Evolutionary conservation across 179 eudicot species (phyloP).

Genomic region (Beta lomatogona): DNA sequence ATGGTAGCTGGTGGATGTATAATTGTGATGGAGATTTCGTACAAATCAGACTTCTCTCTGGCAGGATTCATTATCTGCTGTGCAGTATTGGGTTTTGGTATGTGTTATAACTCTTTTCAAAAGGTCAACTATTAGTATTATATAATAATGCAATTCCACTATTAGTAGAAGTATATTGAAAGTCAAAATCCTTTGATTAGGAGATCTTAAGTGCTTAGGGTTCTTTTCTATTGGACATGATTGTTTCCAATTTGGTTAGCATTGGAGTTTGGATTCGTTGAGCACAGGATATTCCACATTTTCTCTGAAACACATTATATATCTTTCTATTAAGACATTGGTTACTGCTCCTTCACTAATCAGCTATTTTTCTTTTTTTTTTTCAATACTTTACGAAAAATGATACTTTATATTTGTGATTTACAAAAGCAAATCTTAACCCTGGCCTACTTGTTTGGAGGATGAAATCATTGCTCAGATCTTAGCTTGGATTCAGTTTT

Average conservation of each 20-base stretch:
- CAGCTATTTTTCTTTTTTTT: background rate
- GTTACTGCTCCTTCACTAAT: background rate
- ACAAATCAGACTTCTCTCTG: slow-evolving; percentile 86
- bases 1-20: slow-evolving; percentile 89
- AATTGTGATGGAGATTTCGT: slow-evolving; percentile 73
- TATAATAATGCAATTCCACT: background rate
- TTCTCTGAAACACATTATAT: background rate
- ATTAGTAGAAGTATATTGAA: background rate
- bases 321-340: no score
- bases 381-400: background rate
- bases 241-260: background rate
- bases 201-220: background rate
- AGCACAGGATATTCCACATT: background rate
- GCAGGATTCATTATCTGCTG: slow-evolving; percentile 79
- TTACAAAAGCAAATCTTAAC: background rate
- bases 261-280: background rate
- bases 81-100: slow-evolving; percentile 81
- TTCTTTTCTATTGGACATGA: background rate
- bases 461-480: background rate
- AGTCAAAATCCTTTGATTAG: background rate
- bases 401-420: no score
- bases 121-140: background rate
- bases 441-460: slow-evolving; percentile 1
- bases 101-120: slow-evolving; percentile 14
- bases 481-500: background rate